These are phyloP conservation scores for Boehmeria nivea DNA, from an alignment of 306 rosid species.

Conservation along the genomic window DNA sequence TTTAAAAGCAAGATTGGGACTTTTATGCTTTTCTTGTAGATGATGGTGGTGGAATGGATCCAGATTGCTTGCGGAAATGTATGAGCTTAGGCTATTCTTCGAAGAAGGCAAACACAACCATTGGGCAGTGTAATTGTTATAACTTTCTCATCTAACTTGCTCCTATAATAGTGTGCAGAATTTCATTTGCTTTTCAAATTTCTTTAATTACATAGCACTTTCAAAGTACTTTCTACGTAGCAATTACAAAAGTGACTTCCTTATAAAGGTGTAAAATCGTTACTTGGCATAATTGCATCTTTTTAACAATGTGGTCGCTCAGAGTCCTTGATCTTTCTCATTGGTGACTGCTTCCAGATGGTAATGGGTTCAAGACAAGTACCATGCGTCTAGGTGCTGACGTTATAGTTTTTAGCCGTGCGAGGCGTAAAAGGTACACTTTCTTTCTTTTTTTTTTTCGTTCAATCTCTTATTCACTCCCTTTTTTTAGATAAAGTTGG, in stretches of 20 bases:
- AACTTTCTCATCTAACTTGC: conserved; percentile 14
- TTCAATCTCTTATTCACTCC: no score
- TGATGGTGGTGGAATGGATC: conserved; percentile 96
- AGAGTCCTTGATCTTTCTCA: conserved; percentile 12
- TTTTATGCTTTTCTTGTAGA: conserved; percentile 44
- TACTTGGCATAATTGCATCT: neutral
- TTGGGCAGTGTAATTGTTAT: conserved; percentile 71
- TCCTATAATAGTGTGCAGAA: neutral
- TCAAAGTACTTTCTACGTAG: no score
- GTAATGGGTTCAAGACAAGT: conserved; percentile 98
- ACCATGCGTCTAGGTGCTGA: conserved; percentile 96
- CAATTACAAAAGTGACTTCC: no score
- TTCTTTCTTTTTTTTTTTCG: conserved; percentile 6
- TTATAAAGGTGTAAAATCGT: neutral
- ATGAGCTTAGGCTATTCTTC: conserved; percentile 97
- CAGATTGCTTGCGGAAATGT: conserved; percentile 70
- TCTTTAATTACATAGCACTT: neutral
- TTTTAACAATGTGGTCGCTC: neutral
- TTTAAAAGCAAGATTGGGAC: conserved; percentile 4
- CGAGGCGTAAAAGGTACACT: conserved; percentile 47
- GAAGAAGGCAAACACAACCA: conserved; percentile 83
- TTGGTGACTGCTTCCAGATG: conserved; percentile 51
- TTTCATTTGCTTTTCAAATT: neutral
- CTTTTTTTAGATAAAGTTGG: neutral
- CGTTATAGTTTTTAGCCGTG: conserved; percentile 78